Percentiles rank a stretch among this genome's conserved stretches.
Conservation (phyloP, 169 alveolate genomes). For the Babesia caballi region DNA sequence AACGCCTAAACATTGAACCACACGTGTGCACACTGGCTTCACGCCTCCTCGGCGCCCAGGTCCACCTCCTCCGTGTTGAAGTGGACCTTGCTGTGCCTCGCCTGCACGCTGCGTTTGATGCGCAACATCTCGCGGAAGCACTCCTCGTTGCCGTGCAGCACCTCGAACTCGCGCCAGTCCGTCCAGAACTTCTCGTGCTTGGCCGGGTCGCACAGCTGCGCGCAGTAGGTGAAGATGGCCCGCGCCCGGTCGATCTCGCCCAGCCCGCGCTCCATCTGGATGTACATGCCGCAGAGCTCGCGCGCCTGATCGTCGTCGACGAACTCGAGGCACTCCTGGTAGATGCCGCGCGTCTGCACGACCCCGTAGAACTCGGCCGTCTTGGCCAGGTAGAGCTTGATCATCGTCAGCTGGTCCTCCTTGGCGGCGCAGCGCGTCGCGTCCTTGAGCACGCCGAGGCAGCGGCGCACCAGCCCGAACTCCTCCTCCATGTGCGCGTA, state of each 20-base stretch:
- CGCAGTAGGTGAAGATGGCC: conserved; percentile 84
- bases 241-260: conserved; percentile 93
- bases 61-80: conserved; percentile 53
- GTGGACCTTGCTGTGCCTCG: conserved; percentile 45
- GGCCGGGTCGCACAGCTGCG: conserved; percentile 88
- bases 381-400: conserved; percentile 84
- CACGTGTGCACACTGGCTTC: background rate
- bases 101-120: conserved; percentile 64
- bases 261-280: conserved; percentile 87
- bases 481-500: conserved; percentile 91
- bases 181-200: conserved; percentile 73
- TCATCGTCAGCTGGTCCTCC: conserved; percentile 80
- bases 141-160: conserved; percentile 89
- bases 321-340: conserved; percentile 69
- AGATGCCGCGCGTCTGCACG: conserved; percentile 82
- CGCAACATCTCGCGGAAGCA: conserved; percentile 89
- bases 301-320: conserved; percentile 74
- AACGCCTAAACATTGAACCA: background rate
- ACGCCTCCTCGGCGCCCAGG: background rate
- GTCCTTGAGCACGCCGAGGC: conserved; percentile 83
- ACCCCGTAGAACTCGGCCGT: conserved; percentile 89
- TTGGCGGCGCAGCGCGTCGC: conserved; percentile 80
- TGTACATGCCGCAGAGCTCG: conserved; percentile 85
- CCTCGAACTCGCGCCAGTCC: conserved; percentile 91
- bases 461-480: conserved; percentile 87